A percentile compares a stretch with the other conserved stretches of the same genome.
Evolutionary conservation across 2,329 filamentous ascomycete genomes (phyloP).

Genomic region (Didymella keratinophila): DNA sequence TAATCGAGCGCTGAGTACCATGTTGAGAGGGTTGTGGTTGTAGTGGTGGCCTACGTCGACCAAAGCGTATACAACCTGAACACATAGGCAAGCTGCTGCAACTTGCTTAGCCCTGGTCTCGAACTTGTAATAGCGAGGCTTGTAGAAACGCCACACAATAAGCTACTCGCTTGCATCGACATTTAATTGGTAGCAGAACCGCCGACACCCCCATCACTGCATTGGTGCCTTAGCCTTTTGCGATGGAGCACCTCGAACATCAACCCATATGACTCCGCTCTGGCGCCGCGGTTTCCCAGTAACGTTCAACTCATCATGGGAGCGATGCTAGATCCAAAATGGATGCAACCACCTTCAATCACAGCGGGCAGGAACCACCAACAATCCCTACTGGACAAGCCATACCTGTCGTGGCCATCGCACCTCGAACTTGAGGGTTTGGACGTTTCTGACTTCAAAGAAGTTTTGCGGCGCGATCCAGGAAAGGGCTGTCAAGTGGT

Average conservation of each 20-base stretch:
- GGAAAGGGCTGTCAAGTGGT: constrained; percentile 10
- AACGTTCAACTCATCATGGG: too few relatives aligned
- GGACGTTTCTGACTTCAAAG: neutral
- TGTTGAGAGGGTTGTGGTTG: too few relatives aligned
- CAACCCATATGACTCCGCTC: neutral
- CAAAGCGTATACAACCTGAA: too few relatives aligned
- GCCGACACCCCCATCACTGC: neutral
- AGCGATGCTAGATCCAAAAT: neutral
- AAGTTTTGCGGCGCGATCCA: neutral
- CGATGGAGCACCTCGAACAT: neutral
- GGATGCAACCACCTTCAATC: constrained; percentile 5
- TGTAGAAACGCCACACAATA: too few relatives aligned
- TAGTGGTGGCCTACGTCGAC: too few relatives aligned
- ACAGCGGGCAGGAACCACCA: neutral
- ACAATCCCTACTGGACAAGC: neutral
- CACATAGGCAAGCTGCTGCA: too few relatives aligned
- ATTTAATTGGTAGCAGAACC: constrained; percentile 7
- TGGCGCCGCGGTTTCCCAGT: too few relatives aligned
- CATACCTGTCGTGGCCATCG: constrained; percentile 4
- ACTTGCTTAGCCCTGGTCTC: too few relatives aligned
- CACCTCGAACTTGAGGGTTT: too few relatives aligned
- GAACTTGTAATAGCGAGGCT: too few relatives aligned
- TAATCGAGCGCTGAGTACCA: too few relatives aligned
- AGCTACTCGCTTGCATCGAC: neutral
- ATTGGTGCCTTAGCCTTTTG: constrained; percentile 1